Conservation (phyloP, 139 green algal genomes). For the Picocystis salinarum region DNA sequence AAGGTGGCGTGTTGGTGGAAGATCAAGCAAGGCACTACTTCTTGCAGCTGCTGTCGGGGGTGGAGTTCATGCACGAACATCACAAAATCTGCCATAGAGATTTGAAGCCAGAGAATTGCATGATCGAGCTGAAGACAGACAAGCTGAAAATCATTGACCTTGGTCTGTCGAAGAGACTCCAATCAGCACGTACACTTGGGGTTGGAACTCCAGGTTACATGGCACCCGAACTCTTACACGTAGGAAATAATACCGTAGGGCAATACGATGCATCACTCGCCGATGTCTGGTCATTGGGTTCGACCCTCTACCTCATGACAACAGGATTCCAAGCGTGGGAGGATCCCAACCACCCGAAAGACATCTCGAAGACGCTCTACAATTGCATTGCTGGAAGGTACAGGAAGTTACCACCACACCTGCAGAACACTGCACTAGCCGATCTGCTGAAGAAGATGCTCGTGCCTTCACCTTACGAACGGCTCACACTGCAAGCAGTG, state of each 20-base stretch:
- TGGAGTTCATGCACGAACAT: slow-evolving; percentile 2
- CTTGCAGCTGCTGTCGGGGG: slow-evolving; percentile 1
- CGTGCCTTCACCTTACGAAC: too few relatives aligned
- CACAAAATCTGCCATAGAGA: background rate
- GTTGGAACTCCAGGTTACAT: slow-evolving; percentile 5
- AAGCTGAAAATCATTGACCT: slow-evolving; percentile 6
- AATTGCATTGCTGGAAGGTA: too few relatives aligned
- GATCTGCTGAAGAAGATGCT: too few relatives aligned
- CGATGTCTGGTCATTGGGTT: background rate
- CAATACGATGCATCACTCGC: background rate
- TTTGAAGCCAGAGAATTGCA: slow-evolving; percentile 4
- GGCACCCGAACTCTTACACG: background rate
- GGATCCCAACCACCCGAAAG: too few relatives aligned
- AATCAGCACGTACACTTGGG: slow-evolving; percentile 2
- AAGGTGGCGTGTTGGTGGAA: too few relatives aligned
- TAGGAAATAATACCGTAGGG: background rate
- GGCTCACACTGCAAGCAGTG: too few relatives aligned
- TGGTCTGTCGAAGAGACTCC: slow-evolving; percentile 4
- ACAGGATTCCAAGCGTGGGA: too few relatives aligned
- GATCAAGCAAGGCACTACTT: slow-evolving; percentile 1
- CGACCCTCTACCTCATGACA: slow-evolving; percentile 1
- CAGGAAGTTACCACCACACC: too few relatives aligned
- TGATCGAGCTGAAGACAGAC: slow-evolving; percentile 3
- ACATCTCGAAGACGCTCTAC: too few relatives aligned
- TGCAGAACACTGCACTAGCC: too few relatives aligned